Evolutionary conservation across 1,284 basidiomycete genomes (phyloP), one percentile per base, ranked within the genome.

Genomic region (Malassezia cuniculi): DNA sequence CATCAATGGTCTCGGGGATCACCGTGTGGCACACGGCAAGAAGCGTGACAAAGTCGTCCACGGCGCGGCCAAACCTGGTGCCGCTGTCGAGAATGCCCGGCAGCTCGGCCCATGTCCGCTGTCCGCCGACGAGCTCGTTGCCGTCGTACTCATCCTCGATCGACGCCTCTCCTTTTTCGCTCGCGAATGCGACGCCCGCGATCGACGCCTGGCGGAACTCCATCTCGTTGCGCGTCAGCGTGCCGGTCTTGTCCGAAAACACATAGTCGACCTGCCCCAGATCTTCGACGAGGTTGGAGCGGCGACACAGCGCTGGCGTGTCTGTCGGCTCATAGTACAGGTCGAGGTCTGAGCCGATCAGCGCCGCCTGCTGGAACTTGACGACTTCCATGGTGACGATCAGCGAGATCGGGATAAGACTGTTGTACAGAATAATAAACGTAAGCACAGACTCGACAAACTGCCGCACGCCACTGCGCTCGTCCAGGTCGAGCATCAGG

Each of bases 331-430:
- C 78, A 66, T 97, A 83, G 70, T 97, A 99, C 70, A 72, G 70
- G 48, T 71, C 69, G 32, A 71, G 55, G 69, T 97, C 93, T 24
- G 79, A 87, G 69, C 95, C 97, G 74, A 97, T 97, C 39, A 95
- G 76, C 34, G 82, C 80, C 0, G 93, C 89, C 70, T 95, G 93
- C 69, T 94, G 86, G 62, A 82, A 95, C 69, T 95, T 95, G 73
- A 97, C 93, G 19, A 97, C 82, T 71, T 99, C 93, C 81, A 97
- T 95, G 1, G 93, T 95, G 60, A 99, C 90, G 63, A 97, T 93
- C 53, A 99, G 79, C 14, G 90, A 97, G 65, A 99, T 99, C 6
- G 93, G 93, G 51, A 97, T 95, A 56, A 99, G 74, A 71, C 97
- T 97, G 74, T 95, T 97, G 75, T 95, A 94, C 27, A 94, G 76